Conservation (phyloP, 2,329 filamentous ascomycete genomes). For the Cladosporium austrohemisphaericum region DNA sequence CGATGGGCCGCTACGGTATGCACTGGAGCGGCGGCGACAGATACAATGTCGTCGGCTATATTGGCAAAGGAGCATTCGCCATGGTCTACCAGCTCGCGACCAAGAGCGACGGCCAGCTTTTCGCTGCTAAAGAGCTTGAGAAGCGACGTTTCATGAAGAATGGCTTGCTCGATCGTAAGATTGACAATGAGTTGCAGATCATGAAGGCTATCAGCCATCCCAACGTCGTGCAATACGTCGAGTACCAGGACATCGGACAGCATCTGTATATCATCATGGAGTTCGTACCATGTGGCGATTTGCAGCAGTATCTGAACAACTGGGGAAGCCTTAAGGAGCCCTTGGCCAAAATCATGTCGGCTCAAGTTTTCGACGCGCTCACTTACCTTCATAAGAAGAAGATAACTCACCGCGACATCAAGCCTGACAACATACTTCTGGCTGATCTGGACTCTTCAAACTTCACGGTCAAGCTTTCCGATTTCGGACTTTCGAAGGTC, state of each 20-base stretch:
- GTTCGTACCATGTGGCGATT: slow-evolving; percentile 75
- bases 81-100: slow-evolving; percentile 87
- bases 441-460: slow-evolving; percentile 58
- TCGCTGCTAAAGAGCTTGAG: slow-evolving; percentile 91
- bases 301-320: slow-evolving; percentile 67
- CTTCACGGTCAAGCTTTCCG: slow-evolving; percentile 83
- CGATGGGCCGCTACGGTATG: slow-evolving; percentile 58
- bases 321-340: slow-evolving; percentile 62
- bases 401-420: slow-evolving; percentile 97
- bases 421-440: slow-evolving; percentile 95
- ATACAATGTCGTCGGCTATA: slow-evolving; percentile 77
- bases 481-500: slow-evolving; percentile 95
- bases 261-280: slow-evolving; percentile 98
- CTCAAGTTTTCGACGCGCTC: slow-evolving; percentile 75
- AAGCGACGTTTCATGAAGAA: slow-evolving; percentile 93
- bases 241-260: slow-evolving; percentile 77
- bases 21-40: slow-evolving; percentile 73
- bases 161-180: slow-evolving; percentile 80
- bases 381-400: slow-evolving; percentile 81
- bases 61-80: slow-evolving; percentile 94
- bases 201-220: slow-evolving; percentile 81
- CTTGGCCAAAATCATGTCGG: slow-evolving; percentile 66
- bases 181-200: slow-evolving; percentile 96
- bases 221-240: slow-evolving; percentile 88
- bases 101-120: slow-evolving; percentile 76